These are phyloP conservation scores for Entoloma clypeatum DNA, from an alignment of 1,284 basidiomycete genomes.

Conservation along the genomic window DNA sequence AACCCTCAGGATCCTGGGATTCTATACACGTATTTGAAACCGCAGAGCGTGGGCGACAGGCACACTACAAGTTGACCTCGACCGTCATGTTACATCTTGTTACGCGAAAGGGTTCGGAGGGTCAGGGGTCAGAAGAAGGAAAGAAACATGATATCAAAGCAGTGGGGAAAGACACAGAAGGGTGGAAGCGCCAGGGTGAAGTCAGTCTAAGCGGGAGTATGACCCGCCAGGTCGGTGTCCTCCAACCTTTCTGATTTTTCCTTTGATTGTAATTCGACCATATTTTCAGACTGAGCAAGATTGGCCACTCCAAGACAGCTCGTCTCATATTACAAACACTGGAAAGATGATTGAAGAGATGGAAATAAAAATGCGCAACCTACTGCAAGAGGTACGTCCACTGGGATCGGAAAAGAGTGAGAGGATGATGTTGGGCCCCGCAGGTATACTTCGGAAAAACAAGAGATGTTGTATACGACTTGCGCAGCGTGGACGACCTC, in stretches of 20 bases:
- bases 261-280: background rate
- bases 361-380: constrained; percentile 98
- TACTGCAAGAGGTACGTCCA: constrained; percentile 74
- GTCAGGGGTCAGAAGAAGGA: constrained; percentile 31
- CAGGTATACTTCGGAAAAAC: constrained; percentile 98
- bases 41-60: constrained; percentile 82
- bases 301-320: constrained; percentile 70
- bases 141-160: constrained; percentile 33
- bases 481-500: constrained; percentile 84
- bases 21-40: constrained; percentile 98
- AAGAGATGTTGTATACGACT: constrained; percentile 88
- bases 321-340: constrained; percentile 88
- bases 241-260: background rate
- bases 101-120: constrained; percentile 49
- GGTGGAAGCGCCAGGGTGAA: constrained; percentile 65
- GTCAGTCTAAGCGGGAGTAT: constrained; percentile 92
- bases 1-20: constrained; percentile 89
- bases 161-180: constrained; percentile 36
- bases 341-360: constrained; percentile 97
- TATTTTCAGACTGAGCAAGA: constrained; percentile 74
- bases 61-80: constrained; percentile 96
- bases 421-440: background rate
- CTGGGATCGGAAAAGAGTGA: background rate
- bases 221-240: constrained; percentile 85
- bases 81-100: constrained; percentile 96